Evolutionary conservation across 805 yeast species (phyloP).

Genomic region (Candida sakaeoensis): DNA sequence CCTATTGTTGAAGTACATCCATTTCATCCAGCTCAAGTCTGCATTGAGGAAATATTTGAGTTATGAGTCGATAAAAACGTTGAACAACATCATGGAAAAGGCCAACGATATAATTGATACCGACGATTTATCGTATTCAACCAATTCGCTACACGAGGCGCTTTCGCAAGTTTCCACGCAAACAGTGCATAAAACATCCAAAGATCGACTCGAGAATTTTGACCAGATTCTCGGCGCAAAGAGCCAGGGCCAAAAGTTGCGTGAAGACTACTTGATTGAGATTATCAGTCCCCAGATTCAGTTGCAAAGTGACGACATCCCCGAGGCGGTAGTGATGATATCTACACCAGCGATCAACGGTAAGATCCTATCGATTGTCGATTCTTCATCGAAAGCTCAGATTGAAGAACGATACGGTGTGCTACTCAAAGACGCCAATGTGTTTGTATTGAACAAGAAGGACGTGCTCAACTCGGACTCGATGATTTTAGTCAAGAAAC

Average conservation of each 20-base stretch:
- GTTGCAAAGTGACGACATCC: conserved; percentile 33
- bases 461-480: conserved; percentile 21
- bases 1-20: conserved; percentile 30
- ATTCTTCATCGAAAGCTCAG: conserved; percentile 22
- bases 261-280: conserved; percentile 40
- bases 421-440: conserved; percentile 63
- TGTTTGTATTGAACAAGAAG: conserved; percentile 50
- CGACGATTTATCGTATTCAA: conserved; percentile 10
- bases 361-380: conserved; percentile 62
- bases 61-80: conserved; percentile 30
- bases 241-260: conserved; percentile 18
- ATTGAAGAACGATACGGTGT: conserved; percentile 69
- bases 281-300: conserved; percentile 44
- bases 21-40: conserved; percentile 29
- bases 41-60: conserved; percentile 28
- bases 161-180: not conserved
- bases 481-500: conserved; percentile 23
- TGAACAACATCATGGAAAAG: conserved; percentile 29
- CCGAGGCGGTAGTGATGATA: conserved; percentile 61
- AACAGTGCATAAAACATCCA: conserved; percentile 5
- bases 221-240: conserved; percentile 26
- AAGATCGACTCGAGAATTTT: conserved; percentile 27
- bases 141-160: not conserved
- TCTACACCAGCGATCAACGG: conserved; percentile 70
- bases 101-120: conserved; percentile 11